Conservation (phyloP, 139 green algal species). For the Gonium pectorale region DNA sequence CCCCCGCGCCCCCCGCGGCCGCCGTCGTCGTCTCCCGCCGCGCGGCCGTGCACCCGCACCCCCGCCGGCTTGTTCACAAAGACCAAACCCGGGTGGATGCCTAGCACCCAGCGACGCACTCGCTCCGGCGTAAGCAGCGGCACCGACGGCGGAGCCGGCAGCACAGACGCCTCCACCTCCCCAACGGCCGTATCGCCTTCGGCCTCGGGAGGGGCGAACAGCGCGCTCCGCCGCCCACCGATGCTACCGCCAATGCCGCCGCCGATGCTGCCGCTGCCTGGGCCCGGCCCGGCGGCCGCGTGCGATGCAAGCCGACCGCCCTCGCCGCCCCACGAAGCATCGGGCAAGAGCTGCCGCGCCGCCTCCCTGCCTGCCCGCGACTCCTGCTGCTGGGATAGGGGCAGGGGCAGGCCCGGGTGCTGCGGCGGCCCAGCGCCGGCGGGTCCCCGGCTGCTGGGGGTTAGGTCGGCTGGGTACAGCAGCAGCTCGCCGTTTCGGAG, state of each 20-base stretch:
- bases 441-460: background rate
- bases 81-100: conserved; percentile 51
- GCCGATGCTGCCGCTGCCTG: background rate
- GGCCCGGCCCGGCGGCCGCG: background rate
- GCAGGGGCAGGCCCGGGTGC: too few species aligned
- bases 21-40: conserved; percentile 9
- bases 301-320: background rate
- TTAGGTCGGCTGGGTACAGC: background rate
- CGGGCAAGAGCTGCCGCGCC: too few species aligned
- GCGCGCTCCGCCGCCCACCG: background rate
- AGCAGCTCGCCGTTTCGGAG: conserved; percentile 25
- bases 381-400: too few species aligned
- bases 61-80: conserved; percentile 80
- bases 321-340: background rate
- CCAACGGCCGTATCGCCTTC: too few species aligned
- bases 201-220: too few species aligned
- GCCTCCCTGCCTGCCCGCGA: too few species aligned
- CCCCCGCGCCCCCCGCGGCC: background rate
- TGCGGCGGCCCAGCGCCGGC: background rate
- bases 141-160: background rate
- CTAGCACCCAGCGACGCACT: conserved; percentile 35
- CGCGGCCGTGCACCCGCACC: conserved; percentile 64
- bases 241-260: too few species aligned
- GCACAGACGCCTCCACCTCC: background rate
- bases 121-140: conserved; percentile 12